Evolutionary conservation across 2,329 filamentous ascomycete genomes (phyloP).

Genomic region (Zarea fungicola): DNA sequence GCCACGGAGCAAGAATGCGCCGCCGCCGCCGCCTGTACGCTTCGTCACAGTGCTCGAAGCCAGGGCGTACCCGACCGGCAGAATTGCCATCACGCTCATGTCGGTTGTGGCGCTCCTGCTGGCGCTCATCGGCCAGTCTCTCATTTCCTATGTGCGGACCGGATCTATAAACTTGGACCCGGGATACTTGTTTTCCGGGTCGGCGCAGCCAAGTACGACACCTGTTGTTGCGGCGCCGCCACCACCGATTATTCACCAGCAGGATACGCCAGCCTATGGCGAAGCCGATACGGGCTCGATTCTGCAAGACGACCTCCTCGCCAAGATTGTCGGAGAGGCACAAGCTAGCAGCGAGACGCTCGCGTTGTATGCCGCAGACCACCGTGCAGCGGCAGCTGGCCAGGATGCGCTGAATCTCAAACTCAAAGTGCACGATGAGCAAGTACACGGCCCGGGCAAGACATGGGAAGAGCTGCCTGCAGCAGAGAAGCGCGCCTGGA

Average conservation of each 20-base stretch:
- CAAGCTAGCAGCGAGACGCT: conserved; percentile 33
- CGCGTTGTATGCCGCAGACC: conserved; percentile 30
- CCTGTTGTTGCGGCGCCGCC: conserved; percentile 22
- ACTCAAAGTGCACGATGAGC: conserved; percentile 41
- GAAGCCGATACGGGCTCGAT: conserved; percentile 21
- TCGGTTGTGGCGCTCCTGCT: conserved; percentile 55
- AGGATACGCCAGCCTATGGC: conserved; percentile 11
- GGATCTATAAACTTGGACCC: conserved; percentile 47
- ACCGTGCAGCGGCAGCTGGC: conserved; percentile 14
- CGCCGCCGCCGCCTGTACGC: conserved; percentile 51
- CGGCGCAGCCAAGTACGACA: conserved; percentile 14
- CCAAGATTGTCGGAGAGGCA: conserved; percentile 32
- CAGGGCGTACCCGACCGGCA: conserved; percentile 41
- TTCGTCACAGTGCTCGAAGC: conserved; percentile 64
- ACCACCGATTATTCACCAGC: conserved; percentile 14
- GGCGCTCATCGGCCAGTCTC: conserved; percentile 55
- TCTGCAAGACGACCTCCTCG: conserved; percentile 29
- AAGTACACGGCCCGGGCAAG: conserved; percentile 48
- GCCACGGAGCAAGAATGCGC: conserved; percentile 29
- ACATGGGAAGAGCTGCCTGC: conserved; percentile 66
- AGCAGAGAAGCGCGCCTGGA: conserved; percentile 64
- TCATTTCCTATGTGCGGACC: conserved; percentile 60
- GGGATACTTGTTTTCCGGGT: conserved; percentile 46
- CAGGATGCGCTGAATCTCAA: conserved; percentile 24
- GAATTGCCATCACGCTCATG: conserved; percentile 47